phyloP scores from a whole-genome alignment of 352 stramenopile genomes.

The Pythium phragmitis region DNA sequence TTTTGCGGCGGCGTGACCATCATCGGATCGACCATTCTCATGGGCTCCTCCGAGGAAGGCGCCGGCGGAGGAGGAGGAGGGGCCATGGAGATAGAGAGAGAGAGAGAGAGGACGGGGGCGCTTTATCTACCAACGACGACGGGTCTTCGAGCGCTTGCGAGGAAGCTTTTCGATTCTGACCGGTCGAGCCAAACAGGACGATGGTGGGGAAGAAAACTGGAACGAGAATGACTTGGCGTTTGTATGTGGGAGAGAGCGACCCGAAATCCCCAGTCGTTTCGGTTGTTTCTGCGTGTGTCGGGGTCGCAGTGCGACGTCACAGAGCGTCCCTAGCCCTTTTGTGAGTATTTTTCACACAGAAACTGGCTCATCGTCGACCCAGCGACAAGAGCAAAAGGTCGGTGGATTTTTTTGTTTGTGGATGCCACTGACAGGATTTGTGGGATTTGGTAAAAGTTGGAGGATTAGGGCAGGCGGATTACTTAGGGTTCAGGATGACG shows the following conservation, averaged over 20 bases:
- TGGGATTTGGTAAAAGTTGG: not conserved
- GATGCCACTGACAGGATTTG: not conserved
- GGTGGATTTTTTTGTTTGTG: not conserved
- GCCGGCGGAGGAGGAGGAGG: constrained; percentile 11
- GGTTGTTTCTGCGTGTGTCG: not conserved
- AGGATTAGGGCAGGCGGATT: not conserved
- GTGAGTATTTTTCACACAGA: not conserved
- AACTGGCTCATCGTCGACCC: constrained; percentile 6
- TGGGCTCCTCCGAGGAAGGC: constrained; percentile 9
- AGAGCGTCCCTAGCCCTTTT: not conserved
- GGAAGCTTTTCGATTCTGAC: constrained; percentile 13
- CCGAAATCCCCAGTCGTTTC: constrained; percentile 8
- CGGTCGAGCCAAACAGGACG: not conserved
- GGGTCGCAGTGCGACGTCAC: not conserved
- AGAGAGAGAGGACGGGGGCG: not conserved
- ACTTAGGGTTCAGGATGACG: constrained; percentile 1
- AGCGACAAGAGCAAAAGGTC: not conserved
- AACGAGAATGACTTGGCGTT: constrained; percentile 2
- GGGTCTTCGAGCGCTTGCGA: constrained; percentile 5
- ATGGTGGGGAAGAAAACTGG: too few relatives aligned
- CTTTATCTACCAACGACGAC: constrained; percentile 6
- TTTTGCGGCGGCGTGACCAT: constrained; percentile 13
- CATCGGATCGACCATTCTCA: not conserved
- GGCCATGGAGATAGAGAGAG: not conserved
- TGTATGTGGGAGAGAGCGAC: constrained; percentile 16